Conservation (phyloP, 2,329 filamentous ascomycete species). For the Massarina eburnea region DNA sequence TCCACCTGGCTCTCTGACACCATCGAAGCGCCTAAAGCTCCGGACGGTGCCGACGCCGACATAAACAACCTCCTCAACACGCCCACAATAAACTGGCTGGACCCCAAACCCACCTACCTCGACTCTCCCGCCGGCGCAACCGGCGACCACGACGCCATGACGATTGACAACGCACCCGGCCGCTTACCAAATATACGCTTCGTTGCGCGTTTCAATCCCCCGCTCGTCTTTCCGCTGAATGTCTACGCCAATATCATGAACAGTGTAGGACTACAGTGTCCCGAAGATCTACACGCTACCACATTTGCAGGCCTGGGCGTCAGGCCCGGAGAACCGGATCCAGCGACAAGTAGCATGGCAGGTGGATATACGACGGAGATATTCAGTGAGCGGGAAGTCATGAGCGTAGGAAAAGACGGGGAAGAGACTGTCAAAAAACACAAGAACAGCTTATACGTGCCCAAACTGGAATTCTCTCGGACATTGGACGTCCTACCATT, state of each 20-base stretch:
- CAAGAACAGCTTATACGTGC: constrained; percentile 66
- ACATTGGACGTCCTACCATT: constrained; percentile 71
- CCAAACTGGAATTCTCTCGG: constrained; percentile 72
- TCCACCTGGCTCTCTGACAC: constrained; percentile 71
- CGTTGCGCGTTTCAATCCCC: constrained; percentile 72
- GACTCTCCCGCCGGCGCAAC: constrained; percentile 22
- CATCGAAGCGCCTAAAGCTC: constrained; percentile 65
- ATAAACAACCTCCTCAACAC: constrained; percentile 46
- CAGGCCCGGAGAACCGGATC: constrained; percentile 51
- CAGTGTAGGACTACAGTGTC: constrained; percentile 57
- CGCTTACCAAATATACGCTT: constrained; percentile 74
- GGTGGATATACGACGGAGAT: constrained; percentile 53
- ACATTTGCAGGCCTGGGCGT: constrained; percentile 55
- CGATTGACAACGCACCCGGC: constrained; percentile 54
- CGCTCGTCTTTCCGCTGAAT: constrained; percentile 67
- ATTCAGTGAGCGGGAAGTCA: constrained; percentile 51
- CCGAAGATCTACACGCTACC: constrained; percentile 52
- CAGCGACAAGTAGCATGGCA: constrained; percentile 52
- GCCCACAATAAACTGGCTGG: constrained; percentile 66
- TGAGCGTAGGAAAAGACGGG: constrained; percentile 34
- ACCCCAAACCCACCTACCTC: constrained; percentile 65
- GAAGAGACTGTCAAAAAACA: constrained; percentile 37
- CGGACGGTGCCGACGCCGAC: constrained; percentile 29
- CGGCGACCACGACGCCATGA: constrained; percentile 56
- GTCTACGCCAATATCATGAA: constrained; percentile 65